Base-by-base conservation (phyloP, 768 basidiomycete species). In the Leucocoprinus birnbaumii region DNA sequence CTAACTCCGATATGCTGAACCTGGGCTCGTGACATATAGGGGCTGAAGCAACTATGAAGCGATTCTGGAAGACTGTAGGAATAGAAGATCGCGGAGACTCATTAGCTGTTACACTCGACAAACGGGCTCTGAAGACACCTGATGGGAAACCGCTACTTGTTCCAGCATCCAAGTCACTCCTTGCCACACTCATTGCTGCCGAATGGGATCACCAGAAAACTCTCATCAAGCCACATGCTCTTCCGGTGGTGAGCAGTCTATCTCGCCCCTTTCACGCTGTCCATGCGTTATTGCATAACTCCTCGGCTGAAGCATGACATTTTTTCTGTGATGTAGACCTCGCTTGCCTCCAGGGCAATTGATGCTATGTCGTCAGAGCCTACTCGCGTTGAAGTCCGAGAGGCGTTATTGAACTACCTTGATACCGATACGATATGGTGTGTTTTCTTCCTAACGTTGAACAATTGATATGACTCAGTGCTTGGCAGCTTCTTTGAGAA, bases 151-250 rank as follows among this genome's bases (percentile, higher is more conserved):
- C 76, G 2, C 71, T 99, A 26, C 65, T 85, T 34, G 62, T 98
- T 13, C 94, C 94, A 0, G 68, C 72, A 46, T 74, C 80, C 58
- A 91, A 91, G 65, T 66, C 78, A 40, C 71, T 95, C 25, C 77
- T 90, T 19, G 94, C 95, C 1, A 77, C 91, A 1, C 78, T 97
- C 54, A 85, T 98, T 62, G 97, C 94, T 18, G 80, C 89, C 53
- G 97, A 99, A 73, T 99, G 97, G 97, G 94, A 99, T 63, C 89
- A 87, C 64, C 96, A 98, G 71, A 85, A 85, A 55, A 86, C 75
- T 4, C 63, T 95, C 1, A 66, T 98, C 58, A 98, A 95, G 69
- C 89, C 89, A 22, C 91, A 96, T 68, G 88, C 94, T 1, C 72
- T 99, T 22, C 94, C 97, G 14, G 83, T 97, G 82, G 96, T 97